Evolutionary conservation across 768 basidiomycete species (phyloP), one percentile per base, ranked within the genome.

Genomic region (Tremella fuciformis): DNA sequence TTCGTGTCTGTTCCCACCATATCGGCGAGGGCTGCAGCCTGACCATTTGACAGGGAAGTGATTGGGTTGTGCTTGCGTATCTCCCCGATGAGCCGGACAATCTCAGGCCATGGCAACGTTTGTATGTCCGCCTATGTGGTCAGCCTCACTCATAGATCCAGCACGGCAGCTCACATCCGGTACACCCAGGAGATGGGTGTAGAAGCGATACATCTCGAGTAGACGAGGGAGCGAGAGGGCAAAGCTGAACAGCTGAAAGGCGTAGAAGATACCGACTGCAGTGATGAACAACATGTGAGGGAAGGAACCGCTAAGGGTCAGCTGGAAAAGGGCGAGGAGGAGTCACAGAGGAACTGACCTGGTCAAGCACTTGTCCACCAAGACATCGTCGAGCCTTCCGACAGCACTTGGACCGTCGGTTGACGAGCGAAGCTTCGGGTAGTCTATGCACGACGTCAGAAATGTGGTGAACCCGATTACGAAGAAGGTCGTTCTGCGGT

Each of bases 401-500:
- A 83, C 80, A 24, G 83, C 82, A 57, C 87, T 85, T 3, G 65
- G 65, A 6, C 62, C 66, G 4, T 67, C 62, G 13, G 58, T 63
- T 0, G 61, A 50, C 18, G 82, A 83, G 57, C 83, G 83, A 58
- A 98, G 83, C 39, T 82, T 83, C 37, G 87, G 85, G 75, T 96
- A 98, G 76, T 99, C 92, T 62, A 99, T 83, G 77, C 96, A 99
- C 13, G 92, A 89, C 6, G 94, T 77, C 13, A 99, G 81, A 76
- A 99, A 99, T 8, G 93, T 94, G 13, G 96, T 94, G 78, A 99
- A 99, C n/a, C 83, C 84, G 67, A 98, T 97, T 51, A 98, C 94
- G 78, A 98, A 99, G 47, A 92, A 93, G 21, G 96, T 86, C 63
- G 94, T 99, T 65, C 96, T 99, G 76, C 37, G 54, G 66, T 46